Conservation (phyloP, 805 yeast species). For the Kodamaea neixiangensis region DNA sequence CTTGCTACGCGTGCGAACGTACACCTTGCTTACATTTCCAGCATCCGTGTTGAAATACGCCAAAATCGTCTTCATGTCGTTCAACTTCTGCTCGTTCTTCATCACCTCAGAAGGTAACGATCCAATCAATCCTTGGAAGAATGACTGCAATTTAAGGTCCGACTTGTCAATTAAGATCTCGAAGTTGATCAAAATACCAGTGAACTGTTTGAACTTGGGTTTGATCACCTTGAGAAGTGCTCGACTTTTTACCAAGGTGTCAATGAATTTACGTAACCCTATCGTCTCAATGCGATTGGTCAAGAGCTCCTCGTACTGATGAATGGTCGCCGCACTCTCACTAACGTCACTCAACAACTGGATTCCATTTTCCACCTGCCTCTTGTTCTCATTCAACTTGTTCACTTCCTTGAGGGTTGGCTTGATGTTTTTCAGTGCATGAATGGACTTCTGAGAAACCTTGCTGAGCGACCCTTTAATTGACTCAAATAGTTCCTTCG, state of each 20-base stretch:
- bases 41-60: constrained; percentile 14
- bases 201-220: constrained; percentile 52
- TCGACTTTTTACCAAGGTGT: constrained; percentile 40
- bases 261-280: constrained; percentile 40
- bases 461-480: constrained; percentile 57
- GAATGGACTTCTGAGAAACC: constrained; percentile 53
- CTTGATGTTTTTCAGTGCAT: constrained; percentile 62
- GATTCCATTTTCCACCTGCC: constrained; percentile 59
- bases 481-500: constrained; percentile 54
- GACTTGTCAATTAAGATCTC: constrained; percentile 56
- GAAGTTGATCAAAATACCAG: constrained; percentile 65
- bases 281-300: constrained; percentile 36
- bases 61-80: constrained; percentile 14
- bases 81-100: constrained; percentile 21
- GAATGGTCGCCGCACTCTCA: constrained; percentile 49
- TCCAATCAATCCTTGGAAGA: constrained; percentile 47
- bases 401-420: constrained; percentile 72
- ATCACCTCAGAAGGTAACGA: constrained; percentile 34
- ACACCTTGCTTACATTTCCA: constrained; percentile 13
- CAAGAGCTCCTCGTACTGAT: constrained; percentile 40
- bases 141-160: constrained; percentile 53
- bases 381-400: constrained; percentile 53
- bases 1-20: constrained; percentile 23
- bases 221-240: constrained; percentile 47
- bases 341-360: constrained; percentile 51